phyloP scores from a whole-genome alignment of 495 filamentous ascomycete genomes.

The Penicillium cataractarum region DNA sequence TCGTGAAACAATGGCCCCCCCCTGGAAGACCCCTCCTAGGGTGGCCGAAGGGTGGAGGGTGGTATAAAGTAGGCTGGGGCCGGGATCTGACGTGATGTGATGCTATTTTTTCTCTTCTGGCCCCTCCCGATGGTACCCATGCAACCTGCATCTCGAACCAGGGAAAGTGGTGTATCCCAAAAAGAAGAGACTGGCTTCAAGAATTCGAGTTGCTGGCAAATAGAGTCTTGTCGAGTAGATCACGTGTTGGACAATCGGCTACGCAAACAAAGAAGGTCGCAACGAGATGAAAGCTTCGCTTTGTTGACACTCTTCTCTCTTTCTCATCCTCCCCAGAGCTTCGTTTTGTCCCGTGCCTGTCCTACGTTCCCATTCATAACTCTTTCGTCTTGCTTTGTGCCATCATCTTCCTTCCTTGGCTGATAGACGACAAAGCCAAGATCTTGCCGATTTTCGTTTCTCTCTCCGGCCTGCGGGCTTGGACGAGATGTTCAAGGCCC shows the following conservation, averaged over 20 bases:
- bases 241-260: not conserved
- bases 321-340: not conserved
- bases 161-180: not conserved
- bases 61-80: slow-evolving; percentile 3
- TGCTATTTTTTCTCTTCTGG: slow-evolving; percentile 29
- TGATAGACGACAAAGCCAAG: not conserved
- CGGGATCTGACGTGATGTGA: slow-evolving; percentile 25
- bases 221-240: not conserved
- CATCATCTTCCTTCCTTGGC: not conserved
- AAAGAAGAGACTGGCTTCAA: not conserved
- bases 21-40: not conserved
- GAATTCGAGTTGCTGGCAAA: not conserved
- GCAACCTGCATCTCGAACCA: not conserved
- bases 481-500: slow-evolving; percentile 18
- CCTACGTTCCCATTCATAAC: not conserved
- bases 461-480: slow-evolving; percentile 12
- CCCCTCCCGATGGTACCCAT: not conserved
- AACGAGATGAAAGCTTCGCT: not conserved
- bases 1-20: slow-evolving; percentile 7
- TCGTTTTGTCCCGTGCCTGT: not conserved
- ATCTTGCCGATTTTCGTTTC: not conserved
- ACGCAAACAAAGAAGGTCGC: not conserved
- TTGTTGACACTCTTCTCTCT: not conserved
- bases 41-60: not conserved
- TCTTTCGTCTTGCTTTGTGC: not conserved